Conservation (phyloP, 345 rosid species). For the Erysimum cheiranthoides region DNA sequence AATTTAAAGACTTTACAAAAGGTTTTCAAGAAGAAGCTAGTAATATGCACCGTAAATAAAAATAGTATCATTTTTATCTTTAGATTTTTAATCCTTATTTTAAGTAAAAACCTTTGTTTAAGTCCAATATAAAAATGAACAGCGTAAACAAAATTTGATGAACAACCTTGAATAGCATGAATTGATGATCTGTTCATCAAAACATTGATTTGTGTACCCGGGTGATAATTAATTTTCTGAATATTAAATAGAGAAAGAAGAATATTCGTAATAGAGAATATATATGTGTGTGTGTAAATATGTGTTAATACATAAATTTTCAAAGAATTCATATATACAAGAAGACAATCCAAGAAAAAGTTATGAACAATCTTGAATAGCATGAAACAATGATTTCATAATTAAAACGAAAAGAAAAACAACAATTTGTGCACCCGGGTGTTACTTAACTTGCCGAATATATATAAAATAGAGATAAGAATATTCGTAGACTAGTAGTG, state of each 20-base stretch:
- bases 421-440: background rate
- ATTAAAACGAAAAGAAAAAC: background rate
- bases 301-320: no score
- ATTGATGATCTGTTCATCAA: background rate
- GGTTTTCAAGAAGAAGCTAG: background rate
- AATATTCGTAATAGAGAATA: background rate
- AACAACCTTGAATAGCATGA: background rate
- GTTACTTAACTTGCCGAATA: background rate
- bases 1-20: background rate
- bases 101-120: background rate
- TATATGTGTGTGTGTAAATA: no score
- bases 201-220: background rate
- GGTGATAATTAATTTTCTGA: background rate
- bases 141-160: background rate
- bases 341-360: no score
- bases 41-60: background rate
- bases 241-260: background rate
- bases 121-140: background rate
- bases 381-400: background rate
- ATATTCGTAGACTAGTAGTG: background rate
- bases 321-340: no score
- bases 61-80: background rate
- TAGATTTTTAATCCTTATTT: background rate
- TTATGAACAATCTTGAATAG: background rate
- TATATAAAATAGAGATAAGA: background rate